Base-by-base conservation (phyloP, 768 basidiomycete species). In the Phlegmacium glaucopus region DNA sequence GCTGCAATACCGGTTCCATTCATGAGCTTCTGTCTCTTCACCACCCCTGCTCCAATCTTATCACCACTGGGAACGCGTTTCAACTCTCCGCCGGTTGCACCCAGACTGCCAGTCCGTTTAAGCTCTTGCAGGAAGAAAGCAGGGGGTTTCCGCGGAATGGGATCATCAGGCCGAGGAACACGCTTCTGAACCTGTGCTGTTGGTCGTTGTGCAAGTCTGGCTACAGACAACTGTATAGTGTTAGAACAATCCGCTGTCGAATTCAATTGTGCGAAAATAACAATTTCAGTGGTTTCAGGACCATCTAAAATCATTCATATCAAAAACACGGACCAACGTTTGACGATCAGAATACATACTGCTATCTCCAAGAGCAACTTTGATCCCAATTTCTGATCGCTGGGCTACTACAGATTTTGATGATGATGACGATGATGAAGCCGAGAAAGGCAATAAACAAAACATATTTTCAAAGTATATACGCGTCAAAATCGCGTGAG, bases 401-500 rank as follows among this genome's bases (percentile, higher is more conserved):
- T 54, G 26, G 6, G 45, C 18, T 42, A 54, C 16, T 18, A 54
- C 45, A 35, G 47, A 54, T 47, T 44, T 44, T 30, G 51, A 27
- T 13, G 58, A 27, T 15, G 60, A 71, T 47, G 46, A 64, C 40
- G 41, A 65, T 42, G 22, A 67, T 43, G 17, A 58, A 37, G 15
- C 61, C 26, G 44, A 62, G 51, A 58, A 78, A 47, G 59, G 73
- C 50, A 47, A 62, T 47, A 85, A 61, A 60, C 85, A 87, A 49
- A 90, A 76, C 1, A 72, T 71, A 51, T 85, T 87, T 59, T 87
- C 83, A 48, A 90, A 85, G 59, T 85, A 90, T 3, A 83, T 68
- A 42, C 71, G 74, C 5, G 80, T 80, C 39, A 90, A 56, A 2
- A 71, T 70, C 9, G 87, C 82, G 13, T 68, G 67, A 5, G 85